Conservation (phyloP, 202 grass and related monocot species). For the Brachypodium distachyon region DNA sequence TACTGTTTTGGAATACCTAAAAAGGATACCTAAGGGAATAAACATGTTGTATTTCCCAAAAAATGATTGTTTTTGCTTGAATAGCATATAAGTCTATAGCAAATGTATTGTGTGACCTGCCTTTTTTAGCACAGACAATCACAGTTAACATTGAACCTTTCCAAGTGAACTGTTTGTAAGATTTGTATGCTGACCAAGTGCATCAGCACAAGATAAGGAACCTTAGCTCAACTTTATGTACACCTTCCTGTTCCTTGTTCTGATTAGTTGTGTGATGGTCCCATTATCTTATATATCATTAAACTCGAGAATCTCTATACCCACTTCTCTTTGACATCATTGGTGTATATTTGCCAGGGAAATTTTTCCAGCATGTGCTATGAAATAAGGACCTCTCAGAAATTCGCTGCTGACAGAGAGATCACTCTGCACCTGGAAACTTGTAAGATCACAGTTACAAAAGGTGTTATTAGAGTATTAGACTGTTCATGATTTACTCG, state of each 20-base stretch:
- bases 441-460: constrained; percentile 12
- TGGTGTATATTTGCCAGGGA: constrained; percentile 21
- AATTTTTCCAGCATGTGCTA: neutral
- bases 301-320: neutral
- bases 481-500: neutral
- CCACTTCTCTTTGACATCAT: constrained; percentile 29
- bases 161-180: constrained; percentile 14
- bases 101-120: neutral
- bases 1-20: constrained; percentile 16
- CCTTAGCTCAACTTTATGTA: constrained; percentile 9
- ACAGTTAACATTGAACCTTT: constrained; percentile 9
- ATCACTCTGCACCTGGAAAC: constrained; percentile 7
- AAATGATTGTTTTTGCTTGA: no score
- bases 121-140: constrained; percentile 16
- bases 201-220: constrained; percentile 23
- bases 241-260: constrained; percentile 23
- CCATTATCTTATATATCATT: constrained; percentile 5
- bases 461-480: neutral
- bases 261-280: constrained; percentile 20
- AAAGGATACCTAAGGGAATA: constrained; percentile 1
- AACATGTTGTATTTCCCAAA: neutral
- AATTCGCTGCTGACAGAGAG: constrained; percentile 8
- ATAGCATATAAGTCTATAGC: neutral
- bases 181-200: constrained; percentile 22
- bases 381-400: constrained; percentile 8